Base-by-base conservation (phyloP, 352 stramenopile genomes). In the Phytophthora idaei region DNA sequence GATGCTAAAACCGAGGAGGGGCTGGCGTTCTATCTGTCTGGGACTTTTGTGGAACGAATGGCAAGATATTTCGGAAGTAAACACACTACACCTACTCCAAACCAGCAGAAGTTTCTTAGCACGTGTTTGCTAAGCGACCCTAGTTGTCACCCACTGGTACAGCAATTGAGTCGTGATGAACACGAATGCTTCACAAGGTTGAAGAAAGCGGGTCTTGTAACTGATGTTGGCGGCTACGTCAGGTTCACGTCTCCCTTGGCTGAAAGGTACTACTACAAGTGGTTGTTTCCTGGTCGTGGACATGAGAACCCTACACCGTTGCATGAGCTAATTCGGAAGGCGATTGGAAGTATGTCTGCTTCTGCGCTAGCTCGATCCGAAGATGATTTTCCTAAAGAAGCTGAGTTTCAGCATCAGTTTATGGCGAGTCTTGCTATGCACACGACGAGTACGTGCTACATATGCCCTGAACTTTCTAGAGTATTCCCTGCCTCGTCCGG, bases 1-100 rank as follows among this genome's bases (percentile, higher is more conserved):
- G 3, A 17, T 3, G 2, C 21, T 29, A 27, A 12, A 65, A 58
- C 58, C 4, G 47, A 65, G 47, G 14, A 64, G 2, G 37, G 51
- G 15, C 17, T 65, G 58, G 45, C 3, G 17, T 65, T 17, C 34
- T 58, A 39, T 5, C 1, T 65, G 17, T 65, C 58, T 29, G 48
- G n/a, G 37, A 4, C 7, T 1, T 63, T 58, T 37, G 27, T 52
- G 28, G 28, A 27, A 11, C 47, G 36, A 53, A 53, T 53, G 47
- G 47, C 47, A 41, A 12, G 47, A 5, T 53, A 27, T 21, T 53
- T 53, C 14, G 28, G 47, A 10, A 29, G 7, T 54, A n/a, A 31
- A 1, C 28, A 41, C 14, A 53, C 12, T 39, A 53, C 28, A 5
- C 47, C 47, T 27, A 12, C 47, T 21, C 11, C 36, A 42, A 42